phyloP scores from a whole-genome alignment of 179 eudicot genomes.

The Beta lomatogona region DNA sequence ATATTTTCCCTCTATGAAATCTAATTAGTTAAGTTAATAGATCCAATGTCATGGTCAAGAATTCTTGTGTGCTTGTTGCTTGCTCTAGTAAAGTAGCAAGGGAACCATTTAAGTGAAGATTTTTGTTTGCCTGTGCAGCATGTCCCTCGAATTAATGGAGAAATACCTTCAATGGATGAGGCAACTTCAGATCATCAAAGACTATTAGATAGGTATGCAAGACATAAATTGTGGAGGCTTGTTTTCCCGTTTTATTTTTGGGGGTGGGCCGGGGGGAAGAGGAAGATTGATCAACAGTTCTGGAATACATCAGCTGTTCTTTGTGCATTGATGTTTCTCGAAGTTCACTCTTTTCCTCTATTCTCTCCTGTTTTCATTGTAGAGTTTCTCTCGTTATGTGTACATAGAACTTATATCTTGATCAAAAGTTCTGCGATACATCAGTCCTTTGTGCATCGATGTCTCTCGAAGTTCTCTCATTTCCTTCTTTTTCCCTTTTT shows the following conservation, averaged over 20 bases:
- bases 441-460: not conserved
- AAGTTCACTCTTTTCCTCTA: too few species aligned
- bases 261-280: not conserved
- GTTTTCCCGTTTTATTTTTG: too few species aligned
- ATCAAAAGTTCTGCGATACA: not conserved
- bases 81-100: not conserved
- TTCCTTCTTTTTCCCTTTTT: not conserved
- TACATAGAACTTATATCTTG: too few species aligned
- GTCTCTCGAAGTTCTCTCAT: not conserved
- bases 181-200: conserved; percentile 96
- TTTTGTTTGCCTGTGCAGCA: conserved; percentile 58
- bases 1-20: not conserved
- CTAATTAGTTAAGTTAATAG: not conserved
- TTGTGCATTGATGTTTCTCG: too few species aligned
- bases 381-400: too few species aligned
- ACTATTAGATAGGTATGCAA: conserved; percentile 73
- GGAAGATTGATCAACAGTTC: too few species aligned
- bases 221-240: not conserved
- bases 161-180: conserved; percentile 92
- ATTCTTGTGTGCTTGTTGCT: conserved; percentile 2
- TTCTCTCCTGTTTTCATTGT: too few species aligned
- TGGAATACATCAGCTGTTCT: too few species aligned
- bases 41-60: not conserved
- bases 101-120: conserved; percentile 10
- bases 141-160: conserved; percentile 94